Evolutionary conservation across 352 stramenopile species (phyloP), one percentile per base, ranked within the genome.

Genomic region (Phytophthora meadii): DNA sequence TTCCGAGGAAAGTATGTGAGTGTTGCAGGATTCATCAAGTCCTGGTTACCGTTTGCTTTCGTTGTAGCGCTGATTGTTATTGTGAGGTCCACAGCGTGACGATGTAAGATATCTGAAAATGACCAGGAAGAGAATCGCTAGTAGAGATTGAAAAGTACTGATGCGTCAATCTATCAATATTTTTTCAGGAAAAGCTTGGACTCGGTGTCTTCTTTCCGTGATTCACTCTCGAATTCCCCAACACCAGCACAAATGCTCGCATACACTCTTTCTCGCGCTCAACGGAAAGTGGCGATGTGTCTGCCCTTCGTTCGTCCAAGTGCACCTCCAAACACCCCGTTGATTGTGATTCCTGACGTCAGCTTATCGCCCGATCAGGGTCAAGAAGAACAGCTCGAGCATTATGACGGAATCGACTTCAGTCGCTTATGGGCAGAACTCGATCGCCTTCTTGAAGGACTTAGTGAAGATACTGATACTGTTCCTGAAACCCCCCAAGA

Each of bases 1-100:
- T 81, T 86, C 57, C 74, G 77, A 59, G 85, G 80, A 8, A 73
- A 70, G 2, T 92, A 90, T 65, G 80, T 89, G 37, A 65, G 77
- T 40, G 15, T 71, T 0, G 50, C 49, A 2, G 82, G 60, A 1
- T 63, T 77, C 12, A 24, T 77, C 56, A 82, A 82, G 49, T 76
- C 74, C 11, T 79, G 70, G 74, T 41, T 77, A 19, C 74, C 74
- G 6, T 82, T 82, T 59, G 52, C 28, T 4, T 60, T 76, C 30
- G 36, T 82, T 25, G 11, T 82, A 36, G 50, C 53, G 14, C 32
- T 80, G 15, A 61, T 78, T 47, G 62, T 32, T 2, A 55, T 74
- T 30, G 63, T 82, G 8, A 61, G 55, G 24, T 67, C 58, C 9
- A 72, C 65, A 0, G 51, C 69, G 22, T 83, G 42, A 74, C 14